Evolutionary conservation across 805 yeast species (phyloP).

Genomic region (Ogataea degrootiae): DNA sequence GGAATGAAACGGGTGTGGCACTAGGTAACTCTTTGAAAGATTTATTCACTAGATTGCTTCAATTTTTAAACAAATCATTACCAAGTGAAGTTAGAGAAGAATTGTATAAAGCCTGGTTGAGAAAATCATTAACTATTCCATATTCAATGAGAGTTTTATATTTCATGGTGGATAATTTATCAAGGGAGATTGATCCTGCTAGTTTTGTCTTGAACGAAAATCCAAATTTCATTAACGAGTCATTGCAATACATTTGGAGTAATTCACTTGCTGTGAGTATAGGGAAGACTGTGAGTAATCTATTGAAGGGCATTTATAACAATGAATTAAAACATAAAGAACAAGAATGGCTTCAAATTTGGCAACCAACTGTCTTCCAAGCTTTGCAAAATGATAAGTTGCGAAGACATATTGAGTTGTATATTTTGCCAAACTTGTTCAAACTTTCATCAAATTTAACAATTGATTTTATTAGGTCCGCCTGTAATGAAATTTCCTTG

Average conservation of each 20-base stretch:
- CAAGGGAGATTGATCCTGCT: slow-evolving; percentile 41
- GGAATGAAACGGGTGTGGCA: slow-evolving; percentile 69
- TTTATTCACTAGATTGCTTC: slow-evolving; percentile 49
- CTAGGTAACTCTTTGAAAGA: slow-evolving; percentile 64
- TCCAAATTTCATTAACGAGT: slow-evolving; percentile 42
- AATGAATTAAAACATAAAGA: slow-evolving; percentile 3
- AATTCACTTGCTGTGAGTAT: slow-evolving; percentile 63
- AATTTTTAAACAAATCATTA: slow-evolving; percentile 24
- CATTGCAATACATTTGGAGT: slow-evolving; percentile 48
- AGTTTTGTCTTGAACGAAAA: slow-evolving; percentile 36
- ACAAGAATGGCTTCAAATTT: slow-evolving; percentile 42
- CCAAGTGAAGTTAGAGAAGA: slow-evolving; percentile 10
- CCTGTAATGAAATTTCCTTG: slow-evolving; percentile 30
- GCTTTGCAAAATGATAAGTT: slow-evolving; percentile 30
- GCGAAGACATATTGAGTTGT: slow-evolving; percentile 47
- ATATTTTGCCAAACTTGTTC: slow-evolving; percentile 62
- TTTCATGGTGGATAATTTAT: slow-evolving; percentile 52
- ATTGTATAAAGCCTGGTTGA: slow-evolving; percentile 42
- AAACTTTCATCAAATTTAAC: slow-evolving; percentile 41
- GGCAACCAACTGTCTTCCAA: slow-evolving; percentile 40
- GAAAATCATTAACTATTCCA: slow-evolving; percentile 38
- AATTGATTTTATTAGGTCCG: slow-evolving; percentile 23
- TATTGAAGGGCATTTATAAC: slow-evolving; percentile 33
- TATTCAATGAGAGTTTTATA: slow-evolving; percentile 56
- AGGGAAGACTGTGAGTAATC: slow-evolving; percentile 49